A percentile compares a stretch with the other conserved stretches of the same genome.
Evolutionary conservation across 495 filamentous ascomycete genomes (phyloP).

Genomic region (Aspergillus bridgeri): DNA sequence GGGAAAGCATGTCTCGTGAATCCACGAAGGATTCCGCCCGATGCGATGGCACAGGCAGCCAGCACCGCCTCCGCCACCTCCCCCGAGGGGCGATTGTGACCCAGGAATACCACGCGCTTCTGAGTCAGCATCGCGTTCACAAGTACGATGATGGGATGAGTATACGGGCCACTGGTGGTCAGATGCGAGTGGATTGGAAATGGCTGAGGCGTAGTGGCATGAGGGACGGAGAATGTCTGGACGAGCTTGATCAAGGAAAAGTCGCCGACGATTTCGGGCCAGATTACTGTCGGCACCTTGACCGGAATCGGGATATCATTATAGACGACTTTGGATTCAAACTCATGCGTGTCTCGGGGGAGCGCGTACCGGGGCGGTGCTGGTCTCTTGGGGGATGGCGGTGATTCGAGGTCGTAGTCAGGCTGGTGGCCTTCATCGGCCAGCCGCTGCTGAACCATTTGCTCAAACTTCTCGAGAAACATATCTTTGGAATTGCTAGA

Average conservation of each 20-base stretch:
- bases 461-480: constrained; percentile 96
- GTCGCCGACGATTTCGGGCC: constrained; percentile 94
- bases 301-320: constrained; percentile 93
- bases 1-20: constrained; percentile 98
- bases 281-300: constrained; percentile 88
- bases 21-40: constrained; percentile 88
- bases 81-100: constrained; percentile 88
- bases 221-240: constrained; percentile 81
- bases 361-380: constrained; percentile 54
- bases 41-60: constrained; percentile 87
- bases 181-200: constrained; percentile 89
- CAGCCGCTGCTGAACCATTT: constrained; percentile 75
- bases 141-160: constrained; percentile 53
- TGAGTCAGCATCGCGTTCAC: constrained; percentile 77
- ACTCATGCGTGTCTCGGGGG: constrained; percentile 94
- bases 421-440: constrained; percentile 40
- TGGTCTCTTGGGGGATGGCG: constrained; percentile 48
- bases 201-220: constrained; percentile 75
- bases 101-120: constrained; percentile 93
- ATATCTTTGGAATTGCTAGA: constrained; percentile 91
- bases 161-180: constrained; percentile 78
- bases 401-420: constrained; percentile 27
- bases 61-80: constrained; percentile 95
- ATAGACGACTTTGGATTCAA: constrained; percentile 91
- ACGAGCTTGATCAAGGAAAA: constrained; percentile 97